These are phyloP conservation scores for Polychytrium aggregatum DNA, from an alignment of 192 early-diverging fungal genomes.

Conservation along the genomic window DNA sequence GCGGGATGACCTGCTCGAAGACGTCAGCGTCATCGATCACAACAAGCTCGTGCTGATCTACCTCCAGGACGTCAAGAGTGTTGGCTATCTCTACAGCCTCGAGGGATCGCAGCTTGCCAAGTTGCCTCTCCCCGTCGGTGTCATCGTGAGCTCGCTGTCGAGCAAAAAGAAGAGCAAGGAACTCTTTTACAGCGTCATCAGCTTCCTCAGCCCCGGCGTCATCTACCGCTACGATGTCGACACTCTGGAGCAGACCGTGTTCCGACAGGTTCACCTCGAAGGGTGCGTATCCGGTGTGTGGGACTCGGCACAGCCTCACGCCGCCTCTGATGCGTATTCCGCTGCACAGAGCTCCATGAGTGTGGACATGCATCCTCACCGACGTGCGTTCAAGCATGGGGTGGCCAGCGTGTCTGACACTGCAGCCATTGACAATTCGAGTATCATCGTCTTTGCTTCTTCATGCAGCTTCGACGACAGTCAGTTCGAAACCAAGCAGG, in stretches of 20 bases:
- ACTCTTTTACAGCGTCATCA: slow-evolving; percentile 43
- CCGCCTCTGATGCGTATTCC: no score
- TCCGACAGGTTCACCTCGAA: no score
- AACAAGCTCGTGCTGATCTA: slow-evolving; percentile 48
- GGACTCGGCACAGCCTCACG: no score
- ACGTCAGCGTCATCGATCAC: slow-evolving; percentile 27
- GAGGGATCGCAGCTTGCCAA: slow-evolving; percentile 21
- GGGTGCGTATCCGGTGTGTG: no score
- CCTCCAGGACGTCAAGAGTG: slow-evolving; percentile 51
- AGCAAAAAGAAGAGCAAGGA: slow-evolving; percentile 31
- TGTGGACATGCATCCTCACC: no score
- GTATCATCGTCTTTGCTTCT: neutral
- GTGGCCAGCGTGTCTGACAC: slow-evolving; percentile 34
- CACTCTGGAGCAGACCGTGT: slow-evolving; percentile 23
- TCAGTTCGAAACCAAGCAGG: slow-evolving; percentile 47
- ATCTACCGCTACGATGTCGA: slow-evolving; percentile 49
- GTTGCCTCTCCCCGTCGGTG: slow-evolving; percentile 38
- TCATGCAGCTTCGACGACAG: neutral
- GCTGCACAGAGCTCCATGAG: no score
- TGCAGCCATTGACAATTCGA: no score
- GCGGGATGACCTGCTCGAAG: slow-evolving; percentile 32
- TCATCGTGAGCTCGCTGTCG: slow-evolving; percentile 22
- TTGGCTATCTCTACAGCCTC: slow-evolving; percentile 30
- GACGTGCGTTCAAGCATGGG: no score
- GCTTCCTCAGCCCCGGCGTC: slow-evolving; percentile 45